Percentiles rank a stretch among this genome's conserved stretches.
Conservation (phyloP, 352 stramenopile genomes). For the Phytophthora fragariae region DNA sequence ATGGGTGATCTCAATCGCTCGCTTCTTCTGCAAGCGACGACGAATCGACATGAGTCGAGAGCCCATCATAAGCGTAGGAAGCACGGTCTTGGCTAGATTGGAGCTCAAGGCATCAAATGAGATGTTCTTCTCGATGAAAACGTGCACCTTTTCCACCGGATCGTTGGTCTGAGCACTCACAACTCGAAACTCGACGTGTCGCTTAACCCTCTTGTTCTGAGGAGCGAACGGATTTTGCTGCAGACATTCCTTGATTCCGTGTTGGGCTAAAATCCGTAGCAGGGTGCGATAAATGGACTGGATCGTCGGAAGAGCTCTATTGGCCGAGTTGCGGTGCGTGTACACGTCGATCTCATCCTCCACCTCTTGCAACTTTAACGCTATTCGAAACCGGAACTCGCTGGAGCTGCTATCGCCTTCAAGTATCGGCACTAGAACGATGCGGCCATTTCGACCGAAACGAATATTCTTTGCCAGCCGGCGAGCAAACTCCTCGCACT, state of each 20-base stretch:
- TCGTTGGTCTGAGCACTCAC: constrained; percentile 62
- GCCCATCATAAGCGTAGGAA: constrained; percentile 71
- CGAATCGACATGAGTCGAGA: constrained; percentile 70
- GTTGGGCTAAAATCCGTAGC: constrained; percentile 50
- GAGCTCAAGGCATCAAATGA: constrained; percentile 47
- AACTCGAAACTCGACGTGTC: constrained; percentile 57
- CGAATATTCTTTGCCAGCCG: constrained; percentile 67
- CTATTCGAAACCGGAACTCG: constrained; percentile 38
- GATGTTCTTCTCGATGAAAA: constrained; percentile 70
- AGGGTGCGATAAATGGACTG: constrained; percentile 63
- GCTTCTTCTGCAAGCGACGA: constrained; percentile 61
- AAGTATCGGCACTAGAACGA: constrained; percentile 40
- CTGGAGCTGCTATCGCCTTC: neutral
- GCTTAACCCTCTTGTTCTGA: constrained; percentile 54
- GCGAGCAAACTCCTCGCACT: constrained; percentile 52
- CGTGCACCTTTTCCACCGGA: constrained; percentile 53
- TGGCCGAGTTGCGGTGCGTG: constrained; percentile 37
- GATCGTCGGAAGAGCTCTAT: constrained; percentile 48
- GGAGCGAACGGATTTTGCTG: constrained; percentile 68
- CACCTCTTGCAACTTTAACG: constrained; percentile 53
- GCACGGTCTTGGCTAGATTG: constrained; percentile 66
- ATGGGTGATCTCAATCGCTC: constrained; percentile 44
- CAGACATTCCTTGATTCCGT: constrained; percentile 74
- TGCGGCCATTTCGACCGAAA: constrained; percentile 68
- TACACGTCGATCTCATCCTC: constrained; percentile 55